Evolutionary conservation across 2,329 filamentous ascomycete genomes (phyloP), one percentile per base, ranked within the genome.

Genomic region (Helotiales sp.): DNA sequence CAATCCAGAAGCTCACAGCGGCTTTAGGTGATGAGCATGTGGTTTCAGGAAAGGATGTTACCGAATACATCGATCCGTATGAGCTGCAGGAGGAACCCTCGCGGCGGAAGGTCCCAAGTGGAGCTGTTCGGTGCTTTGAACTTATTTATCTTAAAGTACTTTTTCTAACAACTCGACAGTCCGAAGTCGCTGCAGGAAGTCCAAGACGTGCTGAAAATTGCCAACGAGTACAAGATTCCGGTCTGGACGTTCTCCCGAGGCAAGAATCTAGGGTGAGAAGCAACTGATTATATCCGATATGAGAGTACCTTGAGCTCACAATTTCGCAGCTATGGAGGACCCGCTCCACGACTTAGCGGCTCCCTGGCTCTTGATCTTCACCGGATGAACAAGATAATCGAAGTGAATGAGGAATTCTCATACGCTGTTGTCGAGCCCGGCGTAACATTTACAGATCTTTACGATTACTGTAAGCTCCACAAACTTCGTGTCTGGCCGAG

Each of bases 41-140:
- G 1, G 72, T 76, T 52, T 67, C 68, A 5, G 71, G 71, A n/a
- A 68, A 73, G 24, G 70, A 64, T 1, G 59, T 79, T 31, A 71
- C 68, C 5, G 76, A 79, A 55, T 79, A 79, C 57, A 75, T 79
- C 42, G 76, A 79, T 54, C 76, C 77, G 1, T 79, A 79, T 54
- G 76, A 79, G 65, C 69, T 79, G 9, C 71, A 71, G 2, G 76
- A 78, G 58, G 69, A 69, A 2, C 71, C 72, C 5, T 69, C 71
- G 3, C 66, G 70, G 53, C 70, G 76, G 24, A 75, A 72, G 42
- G 70, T 78, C 44, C 75, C 76, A 2, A 75, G 75, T 48, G 76
- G 75, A 6, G 76, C 76, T 7, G 73, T 78, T 15, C 74, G 76
- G 68, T 75, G 53, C 63, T 69, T 47, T 9, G 15, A 13, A 30